Evolutionary conservation across 768 basidiomycete genomes (phyloP), one percentile per base, ranked within the genome.

Genomic region (Auriscalpium orientale): DNA sequence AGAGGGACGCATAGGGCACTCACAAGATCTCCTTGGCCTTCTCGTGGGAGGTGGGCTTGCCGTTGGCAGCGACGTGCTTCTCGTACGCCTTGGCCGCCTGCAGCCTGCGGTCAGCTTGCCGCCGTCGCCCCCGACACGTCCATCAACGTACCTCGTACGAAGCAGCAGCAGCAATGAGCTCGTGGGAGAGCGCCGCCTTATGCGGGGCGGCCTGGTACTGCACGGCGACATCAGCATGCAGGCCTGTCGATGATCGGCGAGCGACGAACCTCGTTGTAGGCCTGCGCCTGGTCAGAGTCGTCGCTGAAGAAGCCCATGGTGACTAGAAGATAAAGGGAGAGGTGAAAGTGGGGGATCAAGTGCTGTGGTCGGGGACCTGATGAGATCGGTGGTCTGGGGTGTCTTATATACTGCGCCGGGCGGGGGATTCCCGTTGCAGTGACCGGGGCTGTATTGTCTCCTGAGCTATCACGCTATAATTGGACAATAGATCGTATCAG

Each of bases 31-130:
- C 77, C 71, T 85, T 86, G 22, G 81, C 82, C 64, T 72, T 74
- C 9, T 66, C 76, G 65, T 89, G 87, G 51, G 35, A 67, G 18
- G 58, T 63, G 4, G 79, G 75, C 62, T 76, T 59, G 44, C 87
- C 87, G 28, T 84, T 72, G 38, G 51, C 64, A 44, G 55, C 73
- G 33, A 62, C 49, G 68, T 89, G 87, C 0, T 80, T 60, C 60
- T 87, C 76, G 64, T 79, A 88, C 2, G 81, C 78, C 66, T 85
- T 87, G 49, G 76, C 77, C 55, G 85, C 85, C 83, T 83, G 56
- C 36, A 43, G 11, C 47, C 28, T 28, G 28, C 7, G 28, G 28
- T 28, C 28, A 28, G 28, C 28, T 4, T 28, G 28, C 28, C 7
- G 28, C 28, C 28, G 28, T 28, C 28, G 28, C 28, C 4, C 5